Base-by-base conservation (phyloP, 352 stramenopile genomes). In the Lagenidium giganteum region DNA sequence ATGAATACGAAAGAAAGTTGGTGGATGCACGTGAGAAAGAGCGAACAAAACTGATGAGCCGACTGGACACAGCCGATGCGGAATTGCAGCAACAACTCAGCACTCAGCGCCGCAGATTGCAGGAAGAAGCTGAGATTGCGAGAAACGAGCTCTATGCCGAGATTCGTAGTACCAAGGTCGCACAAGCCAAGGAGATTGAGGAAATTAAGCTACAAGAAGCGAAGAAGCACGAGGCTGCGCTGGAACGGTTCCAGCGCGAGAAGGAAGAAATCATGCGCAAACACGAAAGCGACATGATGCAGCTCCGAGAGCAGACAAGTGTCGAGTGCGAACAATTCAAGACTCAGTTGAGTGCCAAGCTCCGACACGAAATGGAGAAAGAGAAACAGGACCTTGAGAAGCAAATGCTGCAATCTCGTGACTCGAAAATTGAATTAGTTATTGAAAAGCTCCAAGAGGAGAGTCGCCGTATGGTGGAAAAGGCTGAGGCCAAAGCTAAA, bases 1-100 rank as follows among this genome's bases (percentile, higher is more conserved):
- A 86, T 3, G 73, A 87, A 18, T 87, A 72, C 39, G 79, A 89
- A 38, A 60, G 68, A 26, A 77, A 83, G 40, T 53, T 92, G 9
- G 69, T 85, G 8, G 76, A 87, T 3, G 70, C 74, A 6, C 63
- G 76, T 1, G 79, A 92, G 37, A 92, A 92, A 49, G 79, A 92
- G 27, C 71, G 77, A 5, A 40, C 51, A 7, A 92, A 89, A 42
- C 57, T 89, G 2, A 76, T 87, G 63, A 63, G 66, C 2, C 57
- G 71, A n/a, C 67, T 89, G 28, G 79, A 92, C 31, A 66, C 75
- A 3, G 76, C 79, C 13, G 79, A 89, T 41, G 71, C 70, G 0
- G 79, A 89, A 36, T 39, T 92, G n/a, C 76, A 92, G 46, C 76
- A 89, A 42, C 79, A 92, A 49, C 64, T 92, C 9, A 89, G 56